Base-by-base conservation (phyloP, 1,284 basidiomycete genomes). In the Leccinum cinnamomeum region DNA sequence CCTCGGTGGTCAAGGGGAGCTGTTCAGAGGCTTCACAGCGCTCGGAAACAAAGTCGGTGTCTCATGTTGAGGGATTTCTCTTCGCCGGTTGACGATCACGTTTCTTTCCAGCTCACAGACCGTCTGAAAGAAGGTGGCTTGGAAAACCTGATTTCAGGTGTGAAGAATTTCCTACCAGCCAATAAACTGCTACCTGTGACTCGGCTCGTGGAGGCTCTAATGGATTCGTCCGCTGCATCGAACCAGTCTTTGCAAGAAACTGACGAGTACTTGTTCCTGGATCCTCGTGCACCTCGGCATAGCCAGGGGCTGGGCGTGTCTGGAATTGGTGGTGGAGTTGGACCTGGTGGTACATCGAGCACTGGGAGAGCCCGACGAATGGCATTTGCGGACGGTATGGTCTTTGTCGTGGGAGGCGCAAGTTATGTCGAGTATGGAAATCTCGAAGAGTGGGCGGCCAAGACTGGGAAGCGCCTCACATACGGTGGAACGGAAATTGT, bases 401-500 rank as follows among this genome's bases (percentile, higher is more conserved):
- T 99, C 2, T 99, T 99, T 70, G 83, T 99, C 14, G 96, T 99
- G 1, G 97, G 97, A 5, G 97, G 97, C 4, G 97, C 95, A 2
- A 91, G 95, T 20, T 97, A 99, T 72, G 95, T 99, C 58, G 97
- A 99, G 78, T 98, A 97, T 71, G 94, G 95, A 7, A 99, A 99
- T 75, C 77, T 99, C 67, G 87, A 91, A 73, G 96, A 98, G 75
- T 97, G 94, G 92, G 92, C 91, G 7, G 79, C 75, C 53, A 87
- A 87, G 75, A 86, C 86, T 10, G 91, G 91, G 16, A 94, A 93
- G 78, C 85, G 85, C 70, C 88, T 99, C 56, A 93, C 94, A 30
- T 99, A 99, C 75, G 97, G 97, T 12, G 92, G 93, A 23, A 99
- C 97, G 11, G 97, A 99, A 75, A 95, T 99, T 57, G 73, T 97